A percentile compares a stretch with the other conserved stretches of the same genome.
These are phyloP conservation scores for Plasmodium relictum DNA, from an alignment of 169 alveolate species.

Conservation along the genomic window DNA sequence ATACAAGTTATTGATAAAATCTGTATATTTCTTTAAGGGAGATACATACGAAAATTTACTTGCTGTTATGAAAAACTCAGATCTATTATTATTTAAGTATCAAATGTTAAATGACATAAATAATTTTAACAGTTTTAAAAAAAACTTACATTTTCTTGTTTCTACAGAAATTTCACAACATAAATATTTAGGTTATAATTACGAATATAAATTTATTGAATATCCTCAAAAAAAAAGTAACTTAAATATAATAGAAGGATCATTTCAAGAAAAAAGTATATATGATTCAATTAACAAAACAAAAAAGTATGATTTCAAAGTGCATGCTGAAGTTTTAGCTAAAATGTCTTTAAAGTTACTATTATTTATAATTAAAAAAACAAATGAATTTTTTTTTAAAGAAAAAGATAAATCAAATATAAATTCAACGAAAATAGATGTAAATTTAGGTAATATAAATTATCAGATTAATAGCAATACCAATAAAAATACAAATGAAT, in stretches of 20 bases:
- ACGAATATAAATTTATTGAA: slow-evolving; percentile 18
- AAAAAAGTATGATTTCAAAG: slow-evolving; percentile 69
- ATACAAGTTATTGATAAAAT: slow-evolving; percentile 54
- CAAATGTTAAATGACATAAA: slow-evolving; percentile 13
- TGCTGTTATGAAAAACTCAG: slow-evolving; percentile 49
- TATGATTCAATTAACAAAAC: slow-evolving; percentile 31
- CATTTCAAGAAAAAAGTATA: slow-evolving; percentile 65
- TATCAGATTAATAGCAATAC: not conserved
- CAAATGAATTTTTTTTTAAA: not conserved
- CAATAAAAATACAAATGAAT: not conserved
- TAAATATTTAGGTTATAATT: slow-evolving; percentile 64
- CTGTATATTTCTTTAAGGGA: slow-evolving; percentile 75
- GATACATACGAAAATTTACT: slow-evolving; percentile 64
- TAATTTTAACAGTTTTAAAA: slow-evolving; percentile 31
- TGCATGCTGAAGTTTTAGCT: slow-evolving; percentile 65
- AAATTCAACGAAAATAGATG: not conserved
- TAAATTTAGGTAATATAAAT: not conserved
- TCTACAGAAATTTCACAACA: slow-evolving; percentile 14
- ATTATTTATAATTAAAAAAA: slow-evolving; percentile 17
- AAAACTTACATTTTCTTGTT: slow-evolving; percentile 37
- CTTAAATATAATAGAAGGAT: slow-evolving; percentile 54
- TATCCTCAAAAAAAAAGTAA: slow-evolving; percentile 45
- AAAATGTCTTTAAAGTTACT: slow-evolving; percentile 41
- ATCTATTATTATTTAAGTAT: slow-evolving; percentile 30
- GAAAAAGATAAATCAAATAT: slow-evolving; percentile 1